Base-by-base conservation (phyloP, 179 eudicot genomes). In the Monotropa hypopitys region DNA sequence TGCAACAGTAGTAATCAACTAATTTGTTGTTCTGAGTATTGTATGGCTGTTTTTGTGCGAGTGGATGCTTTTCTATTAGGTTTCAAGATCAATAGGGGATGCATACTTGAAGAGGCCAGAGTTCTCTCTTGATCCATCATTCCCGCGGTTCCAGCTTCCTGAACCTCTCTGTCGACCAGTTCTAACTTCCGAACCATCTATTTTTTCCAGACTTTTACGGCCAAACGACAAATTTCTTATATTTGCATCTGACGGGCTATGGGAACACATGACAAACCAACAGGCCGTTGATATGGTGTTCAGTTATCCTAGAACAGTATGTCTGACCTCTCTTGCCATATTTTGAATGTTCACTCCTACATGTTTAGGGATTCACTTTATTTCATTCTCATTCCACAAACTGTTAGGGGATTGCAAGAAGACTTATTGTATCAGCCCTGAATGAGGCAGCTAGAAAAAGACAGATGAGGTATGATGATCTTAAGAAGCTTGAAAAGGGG, bases 181-280 rank as follows among this genome's bases (percentile, higher is more conserved):
- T 56, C 81, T 90, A 76, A 78, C 87, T 15, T 83, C 95, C 65
- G 90, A 88, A 74, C 97, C 95, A 21, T 85, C 95, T 56, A 70
- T 88, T 20, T 76, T 35, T 74, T 80, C 86, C 15, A 82, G 88
- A 78, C 79, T 16, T 54, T 66, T 90, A 42, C 80, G 66, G 67
- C 84, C 87, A 28, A 75, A 76, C 54, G 93, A 92, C 73, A 77
- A 76, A 72, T 92, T 92, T 76, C 13, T 92, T 20, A 89, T 90
- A 61, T 89, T 92, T 87, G 97, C 95, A 69, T 89, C 97, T 18
- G 97, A 90, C 87, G 97, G 96, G 26, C 91, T 92, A 35, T 90
- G 95, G 97, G 97, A 90, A 67, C 88, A 90, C 87, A 38, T 92
- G 79, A 76, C 89, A 7, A 89, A 92, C 80, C 87, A 92, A 77